Base-by-base conservation (phyloP, 192 early-diverging fungal genomes). In the Coemansia javaensis region DNA sequence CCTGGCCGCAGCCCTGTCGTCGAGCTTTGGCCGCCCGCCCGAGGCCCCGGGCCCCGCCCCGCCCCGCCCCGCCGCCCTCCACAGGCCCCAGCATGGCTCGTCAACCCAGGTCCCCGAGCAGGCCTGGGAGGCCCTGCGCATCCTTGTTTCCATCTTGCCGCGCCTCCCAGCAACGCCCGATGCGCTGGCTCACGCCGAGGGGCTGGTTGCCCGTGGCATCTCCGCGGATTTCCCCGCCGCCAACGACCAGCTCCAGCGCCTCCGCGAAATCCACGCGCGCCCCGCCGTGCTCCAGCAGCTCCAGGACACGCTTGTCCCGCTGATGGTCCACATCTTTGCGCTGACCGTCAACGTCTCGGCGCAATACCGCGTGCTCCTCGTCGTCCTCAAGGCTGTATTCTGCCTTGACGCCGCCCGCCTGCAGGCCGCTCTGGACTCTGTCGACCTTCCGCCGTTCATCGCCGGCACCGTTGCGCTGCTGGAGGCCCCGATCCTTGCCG, bases 321-420 rank as follows among this genome's bases (percentile, higher is more conserved):
- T 87, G 12, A 37, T 90, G 45, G 69, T 89, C 24, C 80, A 86
- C 35, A 78, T 91, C 1, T 89, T 88, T 50, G 56, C 75, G 1
- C 78, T 82, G 0, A 87, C 85, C 0, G 82, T 87, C 10, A 82
- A 88, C 36, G 40, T 76, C 5, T 59, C 56, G 18, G 66, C 85
- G 5, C 81, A 88, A 8, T 83, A 90, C 54, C 69, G 80, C 15
- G 64, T 84, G 2, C 72, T 85, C 11, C 77, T 84, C 48, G 78
- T 77, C 7, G 39, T 84, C 15, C 68, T 85, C 8, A 85, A 81
- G 50, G 21, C 77, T 9, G 50, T 81, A 9, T 64, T 80, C 40
- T 77, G 67, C 15, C 40, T 80, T 0, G 63, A 79, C 28, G 54
- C 75, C 4, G 56, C 60, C 2, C 56, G 61, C 1, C 54, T 88